Evolutionary conservation across 2,329 filamentous ascomycete genomes (phyloP).

Genomic region (Aspergillus calidoustus): DNA sequence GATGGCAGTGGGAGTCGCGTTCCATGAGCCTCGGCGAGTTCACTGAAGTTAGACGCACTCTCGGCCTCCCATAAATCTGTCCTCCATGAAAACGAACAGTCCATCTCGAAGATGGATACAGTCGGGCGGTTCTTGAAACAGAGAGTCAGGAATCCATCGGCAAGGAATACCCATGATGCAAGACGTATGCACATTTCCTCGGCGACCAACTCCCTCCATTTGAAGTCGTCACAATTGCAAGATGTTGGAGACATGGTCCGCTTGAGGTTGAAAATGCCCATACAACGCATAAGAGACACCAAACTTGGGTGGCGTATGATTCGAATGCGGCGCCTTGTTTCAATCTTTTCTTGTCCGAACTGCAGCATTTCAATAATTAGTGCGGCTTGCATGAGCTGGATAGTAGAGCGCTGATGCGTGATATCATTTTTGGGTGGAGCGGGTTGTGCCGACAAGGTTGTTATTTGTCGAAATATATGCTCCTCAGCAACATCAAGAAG

Average conservation of each 20-base stretch:
- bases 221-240: constrained; percentile 22
- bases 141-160: constrained; percentile 38
- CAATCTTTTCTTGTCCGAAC: constrained; percentile 34
- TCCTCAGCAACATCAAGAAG: constrained; percentile 37
- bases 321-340: constrained; percentile 36
- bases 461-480: constrained; percentile 34
- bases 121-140: constrained; percentile 39
- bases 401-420: constrained; percentile 16
- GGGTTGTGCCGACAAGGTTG: constrained; percentile 24
- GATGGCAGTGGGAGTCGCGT: constrained; percentile 27
- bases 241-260: constrained; percentile 19
- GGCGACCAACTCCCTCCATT: constrained; percentile 29
- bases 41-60: constrained; percentile 29
- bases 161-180: constrained; percentile 38
- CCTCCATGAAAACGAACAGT: constrained; percentile 37
- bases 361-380: constrained; percentile 40
- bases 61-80: constrained; percentile 38
- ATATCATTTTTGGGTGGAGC: constrained; percentile 16
- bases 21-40: constrained; percentile 20
- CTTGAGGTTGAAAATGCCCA: constrained; percentile 34
- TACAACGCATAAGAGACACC: constrained; percentile 34
- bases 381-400: constrained; percentile 34
- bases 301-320: constrained; percentile 37
- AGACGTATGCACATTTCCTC: constrained; percentile 38
- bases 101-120: constrained; percentile 37